Base-by-base conservation (phyloP, 2,329 filamentous ascomycete genomes). In the Colletotrichum lentis region DNA sequence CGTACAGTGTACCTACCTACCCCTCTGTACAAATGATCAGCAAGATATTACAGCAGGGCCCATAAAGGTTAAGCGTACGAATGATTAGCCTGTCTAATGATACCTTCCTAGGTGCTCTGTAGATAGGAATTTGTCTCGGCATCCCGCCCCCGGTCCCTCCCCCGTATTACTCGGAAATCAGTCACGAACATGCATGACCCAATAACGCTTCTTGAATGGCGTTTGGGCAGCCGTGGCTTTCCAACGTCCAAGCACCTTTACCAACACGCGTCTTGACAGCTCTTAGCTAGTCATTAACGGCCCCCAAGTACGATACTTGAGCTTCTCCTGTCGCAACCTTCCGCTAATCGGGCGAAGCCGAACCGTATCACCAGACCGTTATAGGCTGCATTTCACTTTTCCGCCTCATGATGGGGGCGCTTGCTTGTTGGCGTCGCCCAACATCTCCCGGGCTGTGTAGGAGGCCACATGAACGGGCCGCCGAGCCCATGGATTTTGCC, bases 71-170 rank as follows among this genome's bases (percentile, higher is more conserved):
- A n/a, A n/a, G n/a, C n/a, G n/a, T n/a, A n/a, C n/a, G n/a, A n/a
- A n/a, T n/a, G n/a, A n/a, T n/a, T n/a, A n/a, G n/a, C 31, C 31
- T 35, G 31, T 55, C 39, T 49, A 66, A 35, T 20, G 50, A 55
- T 18, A 2, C 52, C 39, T 24, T 24, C 24, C 24, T 24, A 24
- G 24, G 24, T 31, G n/a, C n/a, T n/a, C n/a, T 7, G 31, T 35
- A 35, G 31, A 35, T 3, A 35, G 31, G 31, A 11, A 35, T 35
- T 10, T 35, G 50, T 65, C 49, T 68, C 65, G 61, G 55, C 65
- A 52, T 46, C 44, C 35, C 11, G 46, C 16, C 54, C 39, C 64
- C 52, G 2, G 31, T 35, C 7, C 31, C 31, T 35, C 1, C 31
- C 31, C 31, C 8, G 35, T 5, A 65, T 46, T 47, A 39, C 31